Conservation (phyloP, 805 yeast genomes). For the Kodamaea fukazawae region DNA sequence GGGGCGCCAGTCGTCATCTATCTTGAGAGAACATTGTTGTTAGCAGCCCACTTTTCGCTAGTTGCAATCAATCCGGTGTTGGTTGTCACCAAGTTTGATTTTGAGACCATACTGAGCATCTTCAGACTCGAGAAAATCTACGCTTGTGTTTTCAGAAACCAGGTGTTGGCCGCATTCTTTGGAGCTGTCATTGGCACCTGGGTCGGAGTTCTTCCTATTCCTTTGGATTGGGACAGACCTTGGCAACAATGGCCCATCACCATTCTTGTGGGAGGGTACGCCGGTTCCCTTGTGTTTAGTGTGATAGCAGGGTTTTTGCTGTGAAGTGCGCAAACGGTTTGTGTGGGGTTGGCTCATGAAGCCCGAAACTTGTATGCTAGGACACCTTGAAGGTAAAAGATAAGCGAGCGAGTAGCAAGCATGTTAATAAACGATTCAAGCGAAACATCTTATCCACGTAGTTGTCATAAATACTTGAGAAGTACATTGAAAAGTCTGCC, state of each 20-base stretch:
- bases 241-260: conserved; percentile 98
- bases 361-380: too few relatives aligned
- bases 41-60: conserved; percentile 60
- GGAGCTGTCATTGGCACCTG: conserved; percentile 63
- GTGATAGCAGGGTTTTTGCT: conserved; percentile 8
- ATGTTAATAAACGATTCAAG: too few relatives aligned
- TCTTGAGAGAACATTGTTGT: conserved; percentile 46
- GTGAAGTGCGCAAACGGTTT: background rate
- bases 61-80: conserved; percentile 65
- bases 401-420: too few relatives aligned
- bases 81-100: conserved; percentile 50
- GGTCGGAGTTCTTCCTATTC: conserved; percentile 92
- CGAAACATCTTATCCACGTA: too few relatives aligned
- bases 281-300: conserved; percentile 69
- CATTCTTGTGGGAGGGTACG: conserved; percentile 70
- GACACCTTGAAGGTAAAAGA: too few relatives aligned
- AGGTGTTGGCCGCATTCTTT: conserved; percentile 26
- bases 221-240: conserved; percentile 95
- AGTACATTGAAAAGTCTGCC: too few relatives aligned
- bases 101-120: conserved; percentile 29
- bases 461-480: too few relatives aligned
- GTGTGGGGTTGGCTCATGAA: too few relatives aligned
- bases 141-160: conserved; percentile 30
- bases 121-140: conserved; percentile 22
- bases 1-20: conserved; percentile 76